Base-by-base conservation (phyloP, 306 rosid species). In the Delonix regia region DNA sequence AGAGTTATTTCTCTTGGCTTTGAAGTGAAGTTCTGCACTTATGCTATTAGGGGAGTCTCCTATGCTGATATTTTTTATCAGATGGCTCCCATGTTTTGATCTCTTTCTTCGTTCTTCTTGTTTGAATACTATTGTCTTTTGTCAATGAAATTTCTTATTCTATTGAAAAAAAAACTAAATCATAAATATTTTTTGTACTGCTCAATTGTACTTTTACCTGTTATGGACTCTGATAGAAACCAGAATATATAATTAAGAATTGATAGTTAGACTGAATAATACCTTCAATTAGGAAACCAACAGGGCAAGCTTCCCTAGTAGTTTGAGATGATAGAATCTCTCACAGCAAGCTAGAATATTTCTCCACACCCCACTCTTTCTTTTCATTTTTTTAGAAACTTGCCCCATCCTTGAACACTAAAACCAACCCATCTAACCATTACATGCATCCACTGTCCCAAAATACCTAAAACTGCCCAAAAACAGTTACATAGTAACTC, bases 1-100 rank as follows among this genome's bases (percentile, higher is more conserved):
- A 34, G 39, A 51, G 56, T 47, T 44, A 63, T 73, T 73, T 30
- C 45, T 83, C 47, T 65, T 56, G 65, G 55, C 78, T 30, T 80
- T 64, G 47, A 16, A 55, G 42, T 39, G 19, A 74, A 7, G 66
- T 60, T 74, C 42, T 42, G 74, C 52, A 19, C 34, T 66, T 27
- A 36, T 21, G 28, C 69, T 67, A 74, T 60, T 4, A 14, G 44
- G 34, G 16, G 71, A 0, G 28, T 83, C 63, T 75, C 44, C 57
- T 25, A 36, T 75, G 38, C 8, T 73, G 73, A 75, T 75, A 24
- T 53, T 69, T n/a, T n/a, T n/a, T n/a, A n/a, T 61, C 45, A 34
- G 36, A 71, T 64, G 62, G 28, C 78, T 79, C 19, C 41, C 55
- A 33, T 63, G 57, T 41, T 69, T 74, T 75, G 41, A 61, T 30